Conservation (phyloP, 2,329 filamentous ascomycete species). For the Aspergillus ibericus region DNA sequence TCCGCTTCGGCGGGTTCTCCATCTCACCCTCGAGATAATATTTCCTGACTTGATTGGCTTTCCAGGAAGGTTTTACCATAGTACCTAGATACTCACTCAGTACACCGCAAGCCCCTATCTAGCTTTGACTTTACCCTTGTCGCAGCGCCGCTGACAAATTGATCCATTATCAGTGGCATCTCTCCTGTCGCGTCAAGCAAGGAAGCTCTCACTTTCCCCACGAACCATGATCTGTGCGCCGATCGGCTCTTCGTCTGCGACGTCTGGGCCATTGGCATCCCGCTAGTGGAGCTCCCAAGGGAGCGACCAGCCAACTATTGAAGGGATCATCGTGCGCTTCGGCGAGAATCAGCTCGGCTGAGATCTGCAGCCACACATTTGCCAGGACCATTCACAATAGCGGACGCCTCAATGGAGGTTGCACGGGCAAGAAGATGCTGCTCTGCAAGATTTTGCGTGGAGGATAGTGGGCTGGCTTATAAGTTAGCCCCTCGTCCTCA, state of each 20-base stretch:
- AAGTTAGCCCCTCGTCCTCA: background rate
- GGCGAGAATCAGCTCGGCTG: conserved; percentile 18
- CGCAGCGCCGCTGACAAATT: conserved; percentile 12
- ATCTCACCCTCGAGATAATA: background rate
- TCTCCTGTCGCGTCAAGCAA: conserved; percentile 8
- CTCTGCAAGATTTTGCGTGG: background rate
- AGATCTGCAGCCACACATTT: conserved; percentile 17
- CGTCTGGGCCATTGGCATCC: conserved; percentile 11
- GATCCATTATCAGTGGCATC: conserved; percentile 14
- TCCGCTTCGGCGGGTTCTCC: background rate
- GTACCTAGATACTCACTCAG: background rate
- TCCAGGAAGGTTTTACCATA: background rate
- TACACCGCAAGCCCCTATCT: conserved; percentile 2
- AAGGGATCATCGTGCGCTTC: conserved; percentile 13
- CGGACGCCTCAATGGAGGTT: conserved; percentile 5
- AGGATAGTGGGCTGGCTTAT: background rate
- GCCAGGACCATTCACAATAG: conserved; percentile 7
- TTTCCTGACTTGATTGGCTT: background rate
- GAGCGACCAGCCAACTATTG: conserved; percentile 14
- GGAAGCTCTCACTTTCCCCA: conserved; percentile 15
- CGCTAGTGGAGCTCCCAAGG: conserved; percentile 8
- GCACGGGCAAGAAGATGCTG: conserved; percentile 11
- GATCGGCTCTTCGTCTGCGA: conserved; percentile 14
- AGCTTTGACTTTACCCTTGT: background rate
- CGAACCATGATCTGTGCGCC: conserved; percentile 26